Base-by-base conservation (phyloP, 2,329 filamentous ascomycete species). In the Penicillium sp. region DNA sequence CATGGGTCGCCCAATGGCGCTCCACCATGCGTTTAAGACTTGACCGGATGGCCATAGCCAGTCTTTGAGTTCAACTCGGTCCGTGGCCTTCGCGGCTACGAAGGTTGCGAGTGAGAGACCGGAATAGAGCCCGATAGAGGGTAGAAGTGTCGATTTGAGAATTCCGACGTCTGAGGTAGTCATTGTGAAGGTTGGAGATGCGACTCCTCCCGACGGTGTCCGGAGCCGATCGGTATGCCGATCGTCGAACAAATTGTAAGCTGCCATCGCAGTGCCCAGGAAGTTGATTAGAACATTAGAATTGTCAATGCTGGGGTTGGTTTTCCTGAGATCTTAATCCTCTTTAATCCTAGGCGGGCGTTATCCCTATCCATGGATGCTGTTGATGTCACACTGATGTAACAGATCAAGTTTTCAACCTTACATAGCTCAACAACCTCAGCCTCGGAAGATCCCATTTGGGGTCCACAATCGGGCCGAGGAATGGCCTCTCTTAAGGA, bases 21-120 rank as follows among this genome's bases (percentile, higher is more conserved):
- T 76, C 76, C 78, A 82, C 80, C 79, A 82, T 6, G 77, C 78
- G 58, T 80, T 82, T 46, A 71, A 62, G 8, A 82, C 73, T 55
- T 77, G 77, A 2, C 70, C 76, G 3, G 71, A 65, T 1, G 78
- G 77, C 78, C 79, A 82, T 5, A 79, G 63, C 69, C 75, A 79
- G 59, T 84, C 79, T 56, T 83, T 84, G n/a, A 74, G 68, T 46
- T 82, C 79, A 8, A 77, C 72, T n/a, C 73, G 70, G 55, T 80
- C 64, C 6, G 77, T 79, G 40, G 74, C 70, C 20, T 77, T 69
- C 1, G 75, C 75, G 24, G 73, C 67, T 7, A 71, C 70, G 56
- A 78, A 83, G 0, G 78, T 73, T 26, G 77, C 69, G 24, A 76
- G 55, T 8, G 77, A 72, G 10, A 81, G 69, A 3, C 74, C 71